Conservation (phyloP, 192 early-diverging fungal genomes). For the Martensiomyces pterosporus region DNA sequence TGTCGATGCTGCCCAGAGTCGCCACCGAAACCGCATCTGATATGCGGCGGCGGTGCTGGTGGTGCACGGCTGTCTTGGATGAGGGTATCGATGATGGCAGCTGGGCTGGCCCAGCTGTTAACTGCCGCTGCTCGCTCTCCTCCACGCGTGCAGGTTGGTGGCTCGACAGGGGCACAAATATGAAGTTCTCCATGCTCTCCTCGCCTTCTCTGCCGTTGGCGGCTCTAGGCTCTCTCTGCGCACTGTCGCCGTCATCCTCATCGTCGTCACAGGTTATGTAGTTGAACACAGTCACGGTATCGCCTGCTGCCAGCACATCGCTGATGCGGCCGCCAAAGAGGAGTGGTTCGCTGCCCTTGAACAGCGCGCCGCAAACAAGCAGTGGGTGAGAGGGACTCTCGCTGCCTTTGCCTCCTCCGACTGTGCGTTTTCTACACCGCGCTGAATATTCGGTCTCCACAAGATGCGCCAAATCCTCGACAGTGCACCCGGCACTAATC, state of each 20-base stretch:
- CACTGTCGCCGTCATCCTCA: conserved; percentile 34
- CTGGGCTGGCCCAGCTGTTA: too few species aligned
- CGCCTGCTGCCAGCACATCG: conserved; percentile 53
- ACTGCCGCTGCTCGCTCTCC: too few species aligned
- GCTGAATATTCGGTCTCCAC: conserved; percentile 25
- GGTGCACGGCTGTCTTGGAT: background rate
- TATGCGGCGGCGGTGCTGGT: background rate
- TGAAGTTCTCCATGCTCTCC: too few species aligned
- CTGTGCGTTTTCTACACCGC: too few species aligned
- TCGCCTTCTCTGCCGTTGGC: too few species aligned
- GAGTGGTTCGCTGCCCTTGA: conserved; percentile 37
- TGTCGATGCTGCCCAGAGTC: conserved; percentile 4
- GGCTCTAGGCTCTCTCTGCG: background rate
- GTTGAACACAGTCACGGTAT: conserved; percentile 54
- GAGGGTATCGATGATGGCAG: too few species aligned
- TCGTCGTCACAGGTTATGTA: conserved; percentile 14
- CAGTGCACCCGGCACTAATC: background rate
- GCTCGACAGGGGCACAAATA: too few species aligned
- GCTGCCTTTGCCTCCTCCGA: background rate
- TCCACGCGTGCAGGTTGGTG: too few species aligned
- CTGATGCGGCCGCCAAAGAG: conserved; percentile 51
- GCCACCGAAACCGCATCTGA: conserved; percentile 1
- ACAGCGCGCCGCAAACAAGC: conserved; percentile 48
- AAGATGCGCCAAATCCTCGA: conserved; percentile 27
- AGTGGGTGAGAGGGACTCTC: conserved; percentile 12